Base-by-base conservation (phyloP, 495 filamentous ascomycete genomes). In the Pyrenula aspistea region DNA sequence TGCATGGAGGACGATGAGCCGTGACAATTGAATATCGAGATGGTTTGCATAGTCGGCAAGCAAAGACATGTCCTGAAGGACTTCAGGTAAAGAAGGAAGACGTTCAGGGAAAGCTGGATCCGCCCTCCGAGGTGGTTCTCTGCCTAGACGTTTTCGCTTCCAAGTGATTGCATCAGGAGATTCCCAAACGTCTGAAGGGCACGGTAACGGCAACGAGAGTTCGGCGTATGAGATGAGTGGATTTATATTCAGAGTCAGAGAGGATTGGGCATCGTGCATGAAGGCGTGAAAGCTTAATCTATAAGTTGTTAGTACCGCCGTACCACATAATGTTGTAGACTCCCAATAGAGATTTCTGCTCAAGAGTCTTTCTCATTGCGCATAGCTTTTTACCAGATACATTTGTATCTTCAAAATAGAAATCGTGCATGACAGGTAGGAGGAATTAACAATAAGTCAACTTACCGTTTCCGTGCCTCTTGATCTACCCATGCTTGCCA, bases 151-250 rank as follows among this genome's bases (percentile, higher is more conserved):
- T 0, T 74, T 62, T 10, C 71, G 65, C 59, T 82, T 82, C 80
- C 83, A 87, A 55, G 77, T 73, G 10, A 65, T 56, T 1, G 82
- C 81, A 0, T 71, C 71, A 21, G 72, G 62, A 0, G 84, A 82
- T 24, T 77, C 70, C 81, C 81, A 87, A 2, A 85, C 62, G 1
- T 70, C 60, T 21, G 76, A 73, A 0, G 76, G 67, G 23, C 71
- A 72, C 0, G 83, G 83, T 12, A 87, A 62, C 2, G 82, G 78
- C 4, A 85, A 67, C 8, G 77, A 76, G 12, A 87, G 60, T 57
- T 87, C 84, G 0, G 83, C 72, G 60, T 85, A 87, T 0, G 82
- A 83, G 59, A 86, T 81, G 10, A 78, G 59, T 0, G 80, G 77
- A 56, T 75, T 80, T 52, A 73, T 70, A 12, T 81, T 72, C 8